Base-by-base conservation (phyloP, 352 stramenopile species). In the Pythium rishiriense region DNA sequence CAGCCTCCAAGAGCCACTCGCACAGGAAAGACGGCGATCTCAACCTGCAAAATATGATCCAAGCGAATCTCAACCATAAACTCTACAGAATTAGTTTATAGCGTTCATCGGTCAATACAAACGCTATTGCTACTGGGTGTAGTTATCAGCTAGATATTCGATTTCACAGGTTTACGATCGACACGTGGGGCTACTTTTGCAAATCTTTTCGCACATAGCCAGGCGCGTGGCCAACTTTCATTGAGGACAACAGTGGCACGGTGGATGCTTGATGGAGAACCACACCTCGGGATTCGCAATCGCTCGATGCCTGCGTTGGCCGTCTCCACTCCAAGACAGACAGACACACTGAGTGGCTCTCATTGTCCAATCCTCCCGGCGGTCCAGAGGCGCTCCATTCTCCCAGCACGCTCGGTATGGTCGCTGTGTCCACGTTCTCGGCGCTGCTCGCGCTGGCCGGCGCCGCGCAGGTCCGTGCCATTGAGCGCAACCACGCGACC, bases 171-270 rank as follows among this genome's bases (percentile, higher is more conserved):
- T 35, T 10, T 11, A 5, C 31, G 5, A 10, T 35, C 31, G 10
- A 10, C 31, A n/a, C n/a, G n/a, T n/a, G n/a, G n/a, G n/a, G n/a
- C n/a, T n/a, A 41, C 9, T 41, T 41, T 41, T 41, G 35, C 35
- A 15, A 41, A 41, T 41, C 35, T 41, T 41, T 9, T 41, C 35
- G 35, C 12, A 17, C 35, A 41, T 41, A 41, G 12, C 14, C 5
- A 17, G 35, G 35, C 9, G 9, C 11, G 14, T 41, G 5, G 35
- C 17, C 35, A 4, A 7, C 9, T 2, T 35, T 41, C 35, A 4
- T 41, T 41, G 35, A 41, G 17, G 5, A 64, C 69, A n/a, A 25
- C 50, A 70, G 35, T 41, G 35, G 35, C 35, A 41, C 11, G 35
- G 35, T 11, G 31, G 5, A 10, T 35, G 31, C 5, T 35, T 35